Evolutionary conservation across 345 rosid genomes (phyloP).

Genomic region (Garcia nutans): DNA sequence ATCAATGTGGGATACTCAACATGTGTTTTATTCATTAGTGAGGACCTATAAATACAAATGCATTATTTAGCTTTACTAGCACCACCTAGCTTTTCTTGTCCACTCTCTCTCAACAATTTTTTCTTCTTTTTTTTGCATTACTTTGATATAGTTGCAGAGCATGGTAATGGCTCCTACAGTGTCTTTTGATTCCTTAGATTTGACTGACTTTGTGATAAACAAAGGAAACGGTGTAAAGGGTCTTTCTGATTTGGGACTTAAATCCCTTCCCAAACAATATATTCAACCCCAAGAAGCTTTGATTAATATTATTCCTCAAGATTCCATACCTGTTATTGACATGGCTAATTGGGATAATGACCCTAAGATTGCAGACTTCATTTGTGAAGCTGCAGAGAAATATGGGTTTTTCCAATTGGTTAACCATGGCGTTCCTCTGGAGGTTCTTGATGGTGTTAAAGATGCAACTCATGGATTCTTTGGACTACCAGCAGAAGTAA

Average conservation of each 20-base stretch:
- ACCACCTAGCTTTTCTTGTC: background rate
- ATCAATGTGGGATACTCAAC: too few species aligned
- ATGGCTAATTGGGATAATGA: constrained; percentile 15
- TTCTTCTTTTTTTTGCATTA: too few species aligned
- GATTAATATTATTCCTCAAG: constrained; percentile 4
- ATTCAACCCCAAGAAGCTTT: constrained; percentile 21
- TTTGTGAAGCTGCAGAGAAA: constrained; percentile 27
- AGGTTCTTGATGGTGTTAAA: constrained; percentile 19
- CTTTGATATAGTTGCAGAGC: too few species aligned
- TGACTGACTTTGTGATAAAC: constrained; percentile 18
- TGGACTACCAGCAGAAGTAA: constrained; percentile 17
- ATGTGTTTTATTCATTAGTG: background rate
- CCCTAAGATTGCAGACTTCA: constrained; percentile 9
- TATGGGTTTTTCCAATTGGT: constrained; percentile 21
- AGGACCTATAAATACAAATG: background rate
- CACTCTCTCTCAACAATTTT: too few species aligned
- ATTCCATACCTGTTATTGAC: constrained; percentile 23
- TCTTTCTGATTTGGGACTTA: constrained; percentile 24
- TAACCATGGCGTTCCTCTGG: constrained; percentile 22
- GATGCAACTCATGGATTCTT: constrained; percentile 22
- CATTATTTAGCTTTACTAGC: background rate
- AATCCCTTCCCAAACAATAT: constrained; percentile 17
- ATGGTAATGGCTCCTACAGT: constrained; percentile 15
- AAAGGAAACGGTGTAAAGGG: constrained; percentile 28
- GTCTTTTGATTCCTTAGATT: background rate